phyloP scores from a whole-genome alignment of 1,284 basidiomycete species.

The Earliella scabrosa region DNA sequence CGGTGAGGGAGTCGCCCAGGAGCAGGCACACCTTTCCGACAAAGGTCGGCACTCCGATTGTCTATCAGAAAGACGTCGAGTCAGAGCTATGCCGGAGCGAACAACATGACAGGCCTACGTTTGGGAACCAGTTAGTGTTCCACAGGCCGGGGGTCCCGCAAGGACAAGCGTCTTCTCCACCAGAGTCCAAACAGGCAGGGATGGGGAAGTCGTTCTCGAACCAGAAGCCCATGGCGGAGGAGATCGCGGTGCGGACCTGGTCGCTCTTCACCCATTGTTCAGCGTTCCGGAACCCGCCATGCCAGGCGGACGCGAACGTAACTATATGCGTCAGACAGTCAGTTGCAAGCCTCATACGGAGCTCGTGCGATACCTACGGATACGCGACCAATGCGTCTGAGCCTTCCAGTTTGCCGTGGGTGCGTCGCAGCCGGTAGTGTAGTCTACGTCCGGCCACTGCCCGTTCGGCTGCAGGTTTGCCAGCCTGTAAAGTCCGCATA shows the following conservation, averaged over 20 bases:
- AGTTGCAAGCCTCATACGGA: neutral
- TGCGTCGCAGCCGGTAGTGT: constrained; percentile 59
- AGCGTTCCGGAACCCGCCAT: constrained; percentile 49
- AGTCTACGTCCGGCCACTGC: constrained; percentile 60
- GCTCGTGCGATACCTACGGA: constrained; percentile 42
- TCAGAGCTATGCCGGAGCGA: neutral
- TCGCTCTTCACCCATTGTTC: constrained; percentile 45
- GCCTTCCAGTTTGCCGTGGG: constrained; percentile 70
- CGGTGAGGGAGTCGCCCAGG: constrained; percentile 48
- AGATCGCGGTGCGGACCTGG: constrained; percentile 45
- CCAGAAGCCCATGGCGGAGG: constrained; percentile 66
- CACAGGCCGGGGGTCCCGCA: constrained; percentile 61
- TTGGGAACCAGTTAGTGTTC: constrained; percentile 77
- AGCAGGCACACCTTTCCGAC: constrained; percentile 63
- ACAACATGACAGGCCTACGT: constrained; percentile 11
- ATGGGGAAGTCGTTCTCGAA: constrained; percentile 62
- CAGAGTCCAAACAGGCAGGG: constrained; percentile 54
- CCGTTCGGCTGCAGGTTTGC: constrained; percentile 48
- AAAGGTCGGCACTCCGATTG: constrained; percentile 62
- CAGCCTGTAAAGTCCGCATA: constrained; percentile 39
- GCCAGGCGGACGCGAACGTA: constrained; percentile 59
- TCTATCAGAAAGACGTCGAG: constrained; percentile 34
- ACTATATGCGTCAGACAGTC: constrained; percentile 16
- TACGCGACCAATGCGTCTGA: constrained; percentile 59
- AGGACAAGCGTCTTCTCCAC: constrained; percentile 54